Evolutionary conservation across 306 rosid genomes (phyloP).

Genomic region (Vigna hirtella): DNA sequence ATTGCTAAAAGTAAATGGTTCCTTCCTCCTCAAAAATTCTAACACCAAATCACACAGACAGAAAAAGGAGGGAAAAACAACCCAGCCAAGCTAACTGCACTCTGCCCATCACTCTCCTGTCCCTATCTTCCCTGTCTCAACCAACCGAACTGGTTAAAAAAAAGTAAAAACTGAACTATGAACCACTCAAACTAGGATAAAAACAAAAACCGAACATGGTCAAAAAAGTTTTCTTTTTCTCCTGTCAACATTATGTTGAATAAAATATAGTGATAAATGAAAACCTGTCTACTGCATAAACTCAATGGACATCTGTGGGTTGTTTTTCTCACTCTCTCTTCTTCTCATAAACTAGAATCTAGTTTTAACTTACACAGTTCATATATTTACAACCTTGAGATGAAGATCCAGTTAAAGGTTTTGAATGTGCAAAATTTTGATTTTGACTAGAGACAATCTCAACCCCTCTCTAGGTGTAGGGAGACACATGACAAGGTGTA

Average conservation of each 20-base stretch:
- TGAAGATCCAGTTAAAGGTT: neutral
- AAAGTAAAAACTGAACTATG: neutral
- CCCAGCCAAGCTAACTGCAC: constrained; percentile 20
- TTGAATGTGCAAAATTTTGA: neutral
- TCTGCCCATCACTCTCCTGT: constrained; percentile 21
- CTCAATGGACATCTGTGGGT: no score
- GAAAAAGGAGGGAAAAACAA: constrained; percentile 2
- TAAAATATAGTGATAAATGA: neutral
- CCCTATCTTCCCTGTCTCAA: constrained; percentile 18
- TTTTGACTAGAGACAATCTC: no score
- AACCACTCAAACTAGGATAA: neutral
- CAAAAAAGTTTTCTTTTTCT: neutral
- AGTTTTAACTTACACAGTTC: neutral
- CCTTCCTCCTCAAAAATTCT: neutral
- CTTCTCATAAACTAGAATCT: no score
- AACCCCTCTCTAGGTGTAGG: no score
- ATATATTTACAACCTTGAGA: no score
- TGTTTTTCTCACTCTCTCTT: neutral
- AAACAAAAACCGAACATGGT: neutral
- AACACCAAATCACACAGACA: constrained; percentile 1
- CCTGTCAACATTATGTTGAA: neutral
- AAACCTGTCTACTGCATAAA: no score
- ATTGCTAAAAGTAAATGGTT: constrained; percentile 18
- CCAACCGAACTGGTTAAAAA: neutral
- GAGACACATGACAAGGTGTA: no score